Conservation (phyloP, 345 rosid species). For the Mercurialis annua region DNA sequence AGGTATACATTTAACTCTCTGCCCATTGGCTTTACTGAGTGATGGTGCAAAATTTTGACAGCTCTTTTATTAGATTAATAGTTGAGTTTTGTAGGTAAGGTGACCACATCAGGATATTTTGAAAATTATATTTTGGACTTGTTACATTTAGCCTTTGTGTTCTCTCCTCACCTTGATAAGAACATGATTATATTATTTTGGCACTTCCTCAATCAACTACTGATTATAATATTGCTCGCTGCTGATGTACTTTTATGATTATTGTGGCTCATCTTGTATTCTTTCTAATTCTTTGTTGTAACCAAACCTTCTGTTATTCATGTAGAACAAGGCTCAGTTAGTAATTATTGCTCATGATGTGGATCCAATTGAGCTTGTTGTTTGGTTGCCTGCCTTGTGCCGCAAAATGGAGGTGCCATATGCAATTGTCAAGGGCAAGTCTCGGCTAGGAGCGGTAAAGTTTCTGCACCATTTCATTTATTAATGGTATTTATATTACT, state of each 20-base stretch:
- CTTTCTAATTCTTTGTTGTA: not conserved
- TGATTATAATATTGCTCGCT: too few species aligned
- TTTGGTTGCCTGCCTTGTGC: slow-evolving; percentile 84
- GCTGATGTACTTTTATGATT: not conserved
- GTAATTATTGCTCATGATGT: slow-evolving; percentile 86
- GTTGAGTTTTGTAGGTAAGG: not conserved
- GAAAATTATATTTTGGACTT: not conserved
- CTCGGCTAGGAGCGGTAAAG: slow-evolving; percentile 66
- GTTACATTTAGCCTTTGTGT: not conserved
- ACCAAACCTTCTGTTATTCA: not conserved
- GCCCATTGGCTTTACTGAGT: too few species aligned
- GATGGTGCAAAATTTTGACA: not conserved
- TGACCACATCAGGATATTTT: not conserved
- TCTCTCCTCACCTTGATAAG: not conserved
- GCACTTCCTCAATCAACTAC: too few species aligned
- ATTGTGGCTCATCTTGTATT: not conserved
- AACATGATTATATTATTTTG: not conserved
- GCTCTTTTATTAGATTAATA: too few species aligned
- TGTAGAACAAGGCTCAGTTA: slow-evolving; percentile 70
- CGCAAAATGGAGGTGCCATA: slow-evolving; percentile 87
- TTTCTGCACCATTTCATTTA: not conserved
- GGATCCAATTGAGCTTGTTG: slow-evolving; percentile 82
- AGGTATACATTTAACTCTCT: slow-evolving; percentile 26
- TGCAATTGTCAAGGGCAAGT: slow-evolving; percentile 75
- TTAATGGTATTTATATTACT: not conserved